Base-by-base conservation (phyloP, 2,329 filamentous ascomycete species). In the Exserohilum turcica region DNA sequence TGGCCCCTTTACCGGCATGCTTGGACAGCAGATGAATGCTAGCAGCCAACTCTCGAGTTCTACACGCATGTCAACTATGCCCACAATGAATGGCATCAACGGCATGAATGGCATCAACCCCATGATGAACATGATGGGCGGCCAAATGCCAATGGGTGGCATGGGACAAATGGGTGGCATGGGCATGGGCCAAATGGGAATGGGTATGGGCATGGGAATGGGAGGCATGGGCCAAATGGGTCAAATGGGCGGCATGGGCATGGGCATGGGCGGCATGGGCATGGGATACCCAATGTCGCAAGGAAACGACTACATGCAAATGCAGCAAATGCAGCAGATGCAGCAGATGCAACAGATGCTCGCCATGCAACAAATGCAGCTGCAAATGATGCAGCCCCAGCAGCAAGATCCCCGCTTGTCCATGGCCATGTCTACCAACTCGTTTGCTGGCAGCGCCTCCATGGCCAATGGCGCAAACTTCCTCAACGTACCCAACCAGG, bases 291-390 rank as follows among this genome's bases (percentile, higher is more conserved):
- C 93, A 64, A 82, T 92, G 36, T 87, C 92, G 62, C 88, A 94
- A 82, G 88, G 84, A 6, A 88, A 91, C 67, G 63, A 71, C 68
- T 60, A 63, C 70, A 91, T 94, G 87, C 91, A 96, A 87, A 92
- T 95, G 88, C 90, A 95, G 71, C 92, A 43, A 29, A 92, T 95
- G 88, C 89, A 70, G 51, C 66, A 72, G 35, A 70, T 95, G 88
- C 89, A 70, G 51, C 66, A 72, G 35, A 70, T 70, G 61, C 69
- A 73, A 50, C 68, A 71, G 43, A 69, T 70, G 65, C 62, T 69
- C 37, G 68, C 67, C 8, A 68, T 70, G 57, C 69, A 71, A 42
- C 68, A 71, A 43, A 66, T 72, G 72, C 92, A 92, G 76, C 92
- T 95, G 87, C 89, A 64, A 49, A 67, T 71, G 49, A 71, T 71